phyloP scores from a whole-genome alignment of 169 alveolate genomes.

The Condylostoma magnum region DNA sequence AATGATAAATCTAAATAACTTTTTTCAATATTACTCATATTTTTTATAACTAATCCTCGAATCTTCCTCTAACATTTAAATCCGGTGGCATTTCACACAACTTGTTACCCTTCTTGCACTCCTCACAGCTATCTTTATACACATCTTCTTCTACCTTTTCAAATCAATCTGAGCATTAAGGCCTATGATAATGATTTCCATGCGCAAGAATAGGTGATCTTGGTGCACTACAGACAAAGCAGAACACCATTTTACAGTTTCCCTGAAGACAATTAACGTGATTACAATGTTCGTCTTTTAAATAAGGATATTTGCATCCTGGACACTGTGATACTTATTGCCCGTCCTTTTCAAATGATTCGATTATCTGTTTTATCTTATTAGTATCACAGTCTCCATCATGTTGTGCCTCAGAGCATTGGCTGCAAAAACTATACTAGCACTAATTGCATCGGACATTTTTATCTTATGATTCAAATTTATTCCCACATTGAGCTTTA shows the following conservation, averaged over 20 bases:
- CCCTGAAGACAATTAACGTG: conserved; percentile 26
- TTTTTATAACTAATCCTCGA: too few species aligned
- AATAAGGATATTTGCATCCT: conserved; percentile 20
- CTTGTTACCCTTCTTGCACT: neutral
- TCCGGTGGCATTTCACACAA: neutral
- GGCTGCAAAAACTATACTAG: neutral
- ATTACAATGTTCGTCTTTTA: conserved; percentile 30
- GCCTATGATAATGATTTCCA: conserved; percentile 42
- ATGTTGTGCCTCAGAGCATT: conserved; percentile 2
- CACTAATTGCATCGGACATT: neutral
- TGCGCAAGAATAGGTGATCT: conserved; percentile 27
- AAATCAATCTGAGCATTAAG: conserved; percentile 18
- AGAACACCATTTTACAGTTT: conserved; percentile 4
- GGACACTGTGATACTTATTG: conserved; percentile 18
- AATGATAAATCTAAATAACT: too few species aligned
- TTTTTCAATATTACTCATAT: too few species aligned
- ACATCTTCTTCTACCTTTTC: neutral
- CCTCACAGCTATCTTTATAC: neutral
- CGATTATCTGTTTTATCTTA: neutral
- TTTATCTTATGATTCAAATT: neutral
- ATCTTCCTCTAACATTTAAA: neutral
- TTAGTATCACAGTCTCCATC: neutral
- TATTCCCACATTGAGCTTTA: neutral
- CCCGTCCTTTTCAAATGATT: neutral
- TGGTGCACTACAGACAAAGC: conserved; percentile 25